Evolutionary conservation across 2,329 filamentous ascomycete species (phyloP).

Genomic region (Colletotrichum sp.): DNA sequence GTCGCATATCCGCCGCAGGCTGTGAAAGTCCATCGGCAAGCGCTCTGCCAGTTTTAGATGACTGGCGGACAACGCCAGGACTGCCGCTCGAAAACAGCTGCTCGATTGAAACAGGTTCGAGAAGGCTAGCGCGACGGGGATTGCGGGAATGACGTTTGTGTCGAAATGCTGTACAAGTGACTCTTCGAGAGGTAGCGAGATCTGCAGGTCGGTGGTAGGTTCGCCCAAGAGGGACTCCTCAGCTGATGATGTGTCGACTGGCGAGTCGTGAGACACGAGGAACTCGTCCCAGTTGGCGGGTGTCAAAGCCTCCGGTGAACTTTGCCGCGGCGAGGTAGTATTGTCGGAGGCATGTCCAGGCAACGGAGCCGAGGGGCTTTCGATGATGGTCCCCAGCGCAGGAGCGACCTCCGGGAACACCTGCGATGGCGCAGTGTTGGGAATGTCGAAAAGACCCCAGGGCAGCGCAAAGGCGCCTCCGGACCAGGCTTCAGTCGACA

Average conservation of each 20-base stretch:
- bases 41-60: neutral
- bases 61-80: constrained; percentile 4
- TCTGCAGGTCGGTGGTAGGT: neutral
- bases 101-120: neutral
- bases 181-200: neutral
- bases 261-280: neutral
- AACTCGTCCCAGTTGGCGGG: neutral
- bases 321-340: neutral
- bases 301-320: neutral
- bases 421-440: neutral
- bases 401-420: neutral
- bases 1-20: neutral
- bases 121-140: constrained; percentile 1
- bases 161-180: constrained; percentile 6
- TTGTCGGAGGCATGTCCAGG: neutral
- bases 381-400: neutral
- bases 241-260: neutral
- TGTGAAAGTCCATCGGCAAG: neutral
- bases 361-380: neutral
- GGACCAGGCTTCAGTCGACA: neutral
- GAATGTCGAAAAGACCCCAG: neutral
- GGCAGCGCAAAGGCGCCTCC: neutral
- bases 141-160: neutral
- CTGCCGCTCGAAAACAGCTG: constrained; percentile 1
- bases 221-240: neutral